Percentiles rank a stretch among this genome's conserved stretches.
These are phyloP conservation scores for Thymus mandschuricus DNA, from an alignment of 257 asterid species.

Conservation along the genomic window DNA sequence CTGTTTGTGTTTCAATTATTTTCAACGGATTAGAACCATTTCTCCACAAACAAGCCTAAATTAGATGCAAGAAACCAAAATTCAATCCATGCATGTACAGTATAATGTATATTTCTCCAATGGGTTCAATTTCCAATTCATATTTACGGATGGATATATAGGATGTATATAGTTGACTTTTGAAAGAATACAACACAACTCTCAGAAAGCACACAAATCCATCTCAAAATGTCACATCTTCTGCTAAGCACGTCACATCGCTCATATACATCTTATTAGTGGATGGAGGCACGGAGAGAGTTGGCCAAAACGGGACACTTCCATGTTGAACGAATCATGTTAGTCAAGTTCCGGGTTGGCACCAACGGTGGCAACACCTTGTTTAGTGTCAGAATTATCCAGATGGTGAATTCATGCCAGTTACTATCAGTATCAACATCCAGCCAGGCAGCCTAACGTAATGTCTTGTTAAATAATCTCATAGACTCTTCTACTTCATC, in stretches of 20 bases:
- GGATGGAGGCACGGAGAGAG: background rate
- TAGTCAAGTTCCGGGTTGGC: background rate
- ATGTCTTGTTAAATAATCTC: constrained; percentile 77
- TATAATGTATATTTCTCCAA: constrained; percentile 3
- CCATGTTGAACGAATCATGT: constrained; percentile 23
- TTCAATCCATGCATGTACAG: background rate
- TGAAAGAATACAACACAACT: constrained; percentile 30
- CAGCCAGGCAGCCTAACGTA: constrained; percentile 52
- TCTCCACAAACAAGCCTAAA: constrained; percentile 23
- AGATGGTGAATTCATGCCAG: constrained; percentile 1
- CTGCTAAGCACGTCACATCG: constrained; percentile 13
- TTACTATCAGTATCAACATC: constrained; percentile 27
- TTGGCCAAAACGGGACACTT: constrained; percentile 17
- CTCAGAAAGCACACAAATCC: constrained; percentile 32
- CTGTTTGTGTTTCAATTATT: too few species aligned
- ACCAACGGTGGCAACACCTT: constrained; percentile 1
- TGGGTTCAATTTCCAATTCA: constrained; percentile 22
- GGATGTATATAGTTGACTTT: background rate
- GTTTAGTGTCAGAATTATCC: constrained; percentile 18
- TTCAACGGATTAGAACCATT: background rate
- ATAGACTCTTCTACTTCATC: constrained; percentile 85
- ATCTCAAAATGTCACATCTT: constrained; percentile 33
- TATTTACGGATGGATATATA: constrained; percentile 11
- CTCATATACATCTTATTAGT: constrained; percentile 16
- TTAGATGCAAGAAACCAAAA: background rate